Evolutionary conservation across 176 grass and related monocot genomes (phyloP), one percentile per base, ranked within the genome.

Genomic region (Leersia perrieri): DNA sequence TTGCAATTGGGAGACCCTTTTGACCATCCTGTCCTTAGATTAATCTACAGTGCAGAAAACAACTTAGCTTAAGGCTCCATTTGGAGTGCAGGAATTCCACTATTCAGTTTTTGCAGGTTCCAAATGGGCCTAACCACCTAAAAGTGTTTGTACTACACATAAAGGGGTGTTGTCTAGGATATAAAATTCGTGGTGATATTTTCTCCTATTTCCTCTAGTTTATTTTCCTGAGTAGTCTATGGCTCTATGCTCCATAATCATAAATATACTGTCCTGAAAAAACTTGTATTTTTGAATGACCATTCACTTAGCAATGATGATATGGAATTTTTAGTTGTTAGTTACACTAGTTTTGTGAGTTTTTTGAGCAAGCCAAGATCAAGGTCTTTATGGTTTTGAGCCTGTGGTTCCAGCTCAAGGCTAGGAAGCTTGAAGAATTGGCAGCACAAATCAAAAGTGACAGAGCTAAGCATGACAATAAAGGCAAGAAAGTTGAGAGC

Each of bases 381-480:
- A 80, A 70, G 1, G n/a, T 64, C 61, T 42, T 84, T 26, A 85
- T 65, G 25, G 22, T 80, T 61, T 68, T 67, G 29, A 33, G 70
- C 33, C 55, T 57, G 33, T 76, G 51, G 30, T 75, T 85, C 38
- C 86, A 98, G 95, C 88, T 98, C 35, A 98, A 98, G 84, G 81
- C 86, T 26, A 98, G 90, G 84, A 98, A 88, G 35, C 90, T 98
- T 35, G 95, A 98, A 81, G 95, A 98, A 83, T 91, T 98, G 81
- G 90, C 92, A 7, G 90, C 75, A 14, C 88, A 94, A 62, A 85
- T 98, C n/a, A 91, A 80, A 72, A 88, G 84, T 73, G 80, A 77
- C 33, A 94, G 85, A 41, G 81, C 71, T 65, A 90, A 95, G 73
- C 66, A 87, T 57, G 87, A 87, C 70, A 72, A 81, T 28, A 90